These are phyloP conservation scores for Brasilioporus rufonigricans DNA, from an alignment of 768 basidiomycete genomes.

Conservation along the genomic window DNA sequence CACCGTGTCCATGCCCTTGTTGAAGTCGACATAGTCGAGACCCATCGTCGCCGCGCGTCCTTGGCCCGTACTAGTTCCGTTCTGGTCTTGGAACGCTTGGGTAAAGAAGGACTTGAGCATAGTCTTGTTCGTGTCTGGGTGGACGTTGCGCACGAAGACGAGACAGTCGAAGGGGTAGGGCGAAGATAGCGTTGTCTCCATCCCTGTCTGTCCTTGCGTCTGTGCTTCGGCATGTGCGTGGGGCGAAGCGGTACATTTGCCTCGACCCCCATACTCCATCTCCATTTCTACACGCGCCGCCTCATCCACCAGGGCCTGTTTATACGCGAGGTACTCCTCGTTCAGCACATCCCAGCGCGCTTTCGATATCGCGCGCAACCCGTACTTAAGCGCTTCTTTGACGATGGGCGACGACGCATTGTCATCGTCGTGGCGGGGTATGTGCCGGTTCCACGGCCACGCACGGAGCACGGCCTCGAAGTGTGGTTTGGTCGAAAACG, in stretches of 20 bases:
- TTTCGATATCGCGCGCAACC: constrained; percentile 58
- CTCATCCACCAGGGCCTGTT: constrained; percentile 50
- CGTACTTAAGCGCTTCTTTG: constrained; percentile 52
- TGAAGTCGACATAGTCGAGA: constrained; percentile 79
- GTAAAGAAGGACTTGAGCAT: constrained; percentile 62
- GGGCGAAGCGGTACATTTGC: background rate
- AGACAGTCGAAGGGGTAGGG: constrained; percentile 66
- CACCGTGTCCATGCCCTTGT: constrained; percentile 73
- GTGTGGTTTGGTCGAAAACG: constrained; percentile 42
- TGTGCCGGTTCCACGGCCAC: constrained; percentile 55
- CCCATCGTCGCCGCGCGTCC: constrained; percentile 18
- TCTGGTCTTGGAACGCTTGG: constrained; percentile 33
- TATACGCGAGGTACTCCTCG: constrained; percentile 67
- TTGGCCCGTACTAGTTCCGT: background rate
- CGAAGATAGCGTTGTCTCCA: constrained; percentile 24
- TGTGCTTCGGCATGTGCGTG: background rate
- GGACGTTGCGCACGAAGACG: constrained; percentile 66
- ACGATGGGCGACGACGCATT: constrained; percentile 9
- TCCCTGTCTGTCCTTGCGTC: background rate
- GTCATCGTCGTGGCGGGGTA: background rate
- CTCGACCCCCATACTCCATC: background rate
- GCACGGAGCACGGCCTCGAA: constrained; percentile 40
- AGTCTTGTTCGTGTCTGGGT: constrained; percentile 79
- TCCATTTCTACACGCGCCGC: constrained; percentile 27
- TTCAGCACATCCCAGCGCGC: constrained; percentile 61